Evolutionary conservation across 202 grass and related monocot species (phyloP), one percentile per base, ranked within the genome.

Genomic region (Brachypodium distachyon): DNA sequence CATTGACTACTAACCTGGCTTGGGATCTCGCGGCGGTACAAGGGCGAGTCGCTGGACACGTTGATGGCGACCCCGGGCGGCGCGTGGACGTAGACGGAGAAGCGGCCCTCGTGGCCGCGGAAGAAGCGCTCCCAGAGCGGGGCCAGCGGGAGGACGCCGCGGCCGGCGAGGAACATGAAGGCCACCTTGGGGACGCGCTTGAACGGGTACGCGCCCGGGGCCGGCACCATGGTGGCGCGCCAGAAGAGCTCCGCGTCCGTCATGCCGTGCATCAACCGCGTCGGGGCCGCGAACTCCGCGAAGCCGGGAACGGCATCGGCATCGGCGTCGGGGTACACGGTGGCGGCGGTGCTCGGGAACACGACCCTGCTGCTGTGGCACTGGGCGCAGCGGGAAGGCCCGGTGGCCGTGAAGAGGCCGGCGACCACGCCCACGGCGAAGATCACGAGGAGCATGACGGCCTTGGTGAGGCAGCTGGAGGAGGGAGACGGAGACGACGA

Each of bases 61-160:
- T 92, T 94, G 32, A 97, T 55, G n/a, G 69, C 52, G 43, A 84
- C 61, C 0, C 84, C 86, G 0, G 94, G 94, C 72, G 82, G 82
- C 37, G 89, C 63, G 49, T 97, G 94, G 49, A 97, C 73, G 69
- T 97, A 97, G 82, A 97, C 17, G 53, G 91, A 94, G 53, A 91
- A 97, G 18, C 16, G 74, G 1, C 52, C 82, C 55, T 82, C 73
- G 52, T 90, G 84, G 18, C 91, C 94, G 16, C 76, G 85, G 82
- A 97, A 97, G 84, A 97, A 94, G 58, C 87, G 86, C 34, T 97
- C 95, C 91, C 95, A 94, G 43, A 94, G 84, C 42, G 91, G 88
- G 12, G 78, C 84, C 16, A 97, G 72, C 19, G 89, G 91, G 39
- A 97, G 66, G 19, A 57, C 62, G 34, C 91, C 89, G 18, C 64